phyloP scores from a whole-genome alignment of 1,284 basidiomycete genomes.

The Boletellus sp. region DNA sequence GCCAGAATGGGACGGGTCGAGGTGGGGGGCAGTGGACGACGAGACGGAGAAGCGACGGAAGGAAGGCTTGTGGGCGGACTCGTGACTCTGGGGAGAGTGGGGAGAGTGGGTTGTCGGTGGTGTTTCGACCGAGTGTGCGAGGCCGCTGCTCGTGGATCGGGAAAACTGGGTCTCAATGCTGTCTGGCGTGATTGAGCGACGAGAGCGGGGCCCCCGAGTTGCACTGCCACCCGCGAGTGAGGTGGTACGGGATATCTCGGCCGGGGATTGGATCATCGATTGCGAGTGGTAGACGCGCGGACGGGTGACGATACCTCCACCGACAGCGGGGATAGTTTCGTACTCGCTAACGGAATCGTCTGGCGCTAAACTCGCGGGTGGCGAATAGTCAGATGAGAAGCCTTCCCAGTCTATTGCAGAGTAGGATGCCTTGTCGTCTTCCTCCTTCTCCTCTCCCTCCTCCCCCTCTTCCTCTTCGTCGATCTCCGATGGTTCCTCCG shows the following conservation, averaged over 20 bases:
- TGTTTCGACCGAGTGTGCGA: constrained; percentile 32
- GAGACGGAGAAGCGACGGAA: constrained; percentile 44
- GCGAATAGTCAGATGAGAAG: constrained; percentile 37
- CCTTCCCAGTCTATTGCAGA: constrained; percentile 71
- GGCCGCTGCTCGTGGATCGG: constrained; percentile 35
- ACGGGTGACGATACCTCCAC: constrained; percentile 71
- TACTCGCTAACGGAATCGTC: constrained; percentile 46
- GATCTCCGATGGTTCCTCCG: constrained; percentile 59
- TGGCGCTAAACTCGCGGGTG: constrained; percentile 29
- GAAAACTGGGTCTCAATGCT: constrained; percentile 43
- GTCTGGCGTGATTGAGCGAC: constrained; percentile 36
- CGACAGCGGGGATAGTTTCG: constrained; percentile 74
- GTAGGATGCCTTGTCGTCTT: constrained; percentile 37
- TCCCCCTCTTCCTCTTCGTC: constrained; percentile 43
- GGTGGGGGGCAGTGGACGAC: constrained; percentile 29
- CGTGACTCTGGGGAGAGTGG: constrained; percentile 16
- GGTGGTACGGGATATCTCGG: constrained; percentile 26
- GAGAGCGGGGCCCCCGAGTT: constrained; percentile 14
- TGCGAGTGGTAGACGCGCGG: constrained; percentile 75
- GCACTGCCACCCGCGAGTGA: constrained; percentile 6
- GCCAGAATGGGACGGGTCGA: constrained; percentile 34
- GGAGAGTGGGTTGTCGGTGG: constrained; percentile 30
- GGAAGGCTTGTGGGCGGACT: constrained; percentile 27
- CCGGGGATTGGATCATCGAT: constrained; percentile 52
- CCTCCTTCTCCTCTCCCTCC: constrained; percentile 40